Percentiles rank a stretch among this genome's conserved stretches.
phyloP scores from a whole-genome alignment of 2,329 filamentous ascomycete genomes.

The Rhynchosporium agropyri region DNA sequence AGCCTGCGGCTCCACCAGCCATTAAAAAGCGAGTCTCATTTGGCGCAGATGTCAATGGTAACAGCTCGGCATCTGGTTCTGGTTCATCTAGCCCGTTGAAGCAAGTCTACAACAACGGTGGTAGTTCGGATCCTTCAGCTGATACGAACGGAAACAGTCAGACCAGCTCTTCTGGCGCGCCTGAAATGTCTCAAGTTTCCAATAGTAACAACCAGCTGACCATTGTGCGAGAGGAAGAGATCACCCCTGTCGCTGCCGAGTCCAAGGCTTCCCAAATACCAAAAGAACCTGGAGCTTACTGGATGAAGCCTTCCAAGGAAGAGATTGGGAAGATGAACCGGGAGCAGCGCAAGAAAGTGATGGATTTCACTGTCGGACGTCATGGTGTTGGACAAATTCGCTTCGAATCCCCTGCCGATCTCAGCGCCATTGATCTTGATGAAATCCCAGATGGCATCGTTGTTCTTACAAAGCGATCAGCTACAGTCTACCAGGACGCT shows the following conservation, averaged over 20 bases:
- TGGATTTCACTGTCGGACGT: constrained; percentile 79
- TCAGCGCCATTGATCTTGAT: constrained; percentile 77
- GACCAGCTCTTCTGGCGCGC: constrained; percentile 51
- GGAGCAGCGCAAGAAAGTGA: constrained; percentile 73
- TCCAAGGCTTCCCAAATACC: constrained; percentile 24
- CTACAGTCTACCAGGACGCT: constrained; percentile 80
- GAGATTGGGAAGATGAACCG: constrained; percentile 80
- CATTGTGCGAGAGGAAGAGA: constrained; percentile 73
- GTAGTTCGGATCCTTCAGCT: constrained; percentile 10
- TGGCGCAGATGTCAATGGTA: constrained; percentile 63
- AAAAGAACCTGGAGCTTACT: constrained; percentile 71
- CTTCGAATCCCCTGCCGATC: constrained; percentile 81
- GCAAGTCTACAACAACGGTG: constrained; percentile 45
- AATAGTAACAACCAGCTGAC: constrained; percentile 73
- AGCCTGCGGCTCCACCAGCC: constrained; percentile 44
- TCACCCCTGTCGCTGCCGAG: constrained; percentile 35
- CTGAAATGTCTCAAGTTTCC: constrained; percentile 68
- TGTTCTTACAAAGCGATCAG: constrained; percentile 72
- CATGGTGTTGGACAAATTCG: constrained; percentile 77
- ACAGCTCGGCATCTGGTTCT: constrained; percentile 48
- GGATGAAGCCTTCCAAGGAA: constrained; percentile 76
- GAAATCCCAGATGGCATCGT: constrained; percentile 79
- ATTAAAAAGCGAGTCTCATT: constrained; percentile 91
- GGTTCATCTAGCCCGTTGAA: constrained; percentile 42
- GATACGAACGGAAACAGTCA: constrained; percentile 48